Evolutionary conservation across 1,139 yeast genomes (phyloP).

Genomic region (Candida labiduridarum): DNA sequence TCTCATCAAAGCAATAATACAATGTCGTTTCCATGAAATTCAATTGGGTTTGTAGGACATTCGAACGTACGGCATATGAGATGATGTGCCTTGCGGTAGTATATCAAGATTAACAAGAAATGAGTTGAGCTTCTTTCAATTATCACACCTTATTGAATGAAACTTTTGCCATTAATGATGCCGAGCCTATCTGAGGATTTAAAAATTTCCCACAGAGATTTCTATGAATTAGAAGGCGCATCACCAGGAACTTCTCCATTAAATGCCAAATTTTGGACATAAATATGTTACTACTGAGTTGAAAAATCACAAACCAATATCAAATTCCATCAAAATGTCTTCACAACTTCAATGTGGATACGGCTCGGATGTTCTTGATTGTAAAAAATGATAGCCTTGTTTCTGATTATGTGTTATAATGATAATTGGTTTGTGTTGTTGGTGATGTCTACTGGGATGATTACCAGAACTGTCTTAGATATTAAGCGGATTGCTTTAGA

Average conservation of each 20-base stretch:
- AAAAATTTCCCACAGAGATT: slow-evolving; percentile 58
- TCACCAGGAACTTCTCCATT: slow-evolving; percentile 58
- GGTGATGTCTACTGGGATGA: slow-evolving; percentile 16
- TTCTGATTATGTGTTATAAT: slow-evolving; percentile 15
- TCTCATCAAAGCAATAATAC: too few species aligned
- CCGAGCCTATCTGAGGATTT: slow-evolving; percentile 56
- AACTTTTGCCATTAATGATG: slow-evolving; percentile 49
- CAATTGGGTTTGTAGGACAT: too few species aligned
- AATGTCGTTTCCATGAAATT: too few species aligned
- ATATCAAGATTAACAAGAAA: too few species aligned
- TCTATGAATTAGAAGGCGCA: slow-evolving; percentile 42
- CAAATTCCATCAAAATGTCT: slow-evolving; percentile 49
- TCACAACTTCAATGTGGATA: slow-evolving; percentile 50
- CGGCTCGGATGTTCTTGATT: slow-evolving; percentile 52
- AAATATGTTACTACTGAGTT: slow-evolving; percentile 35
- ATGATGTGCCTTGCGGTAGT: too few species aligned
- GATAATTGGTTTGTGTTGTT: slow-evolving; percentile 44
- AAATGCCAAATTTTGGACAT: slow-evolving; percentile 65
- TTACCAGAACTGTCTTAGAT: slow-evolving; percentile 14
- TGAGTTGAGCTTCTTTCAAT: too few species aligned
- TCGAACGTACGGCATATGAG: too few species aligned
- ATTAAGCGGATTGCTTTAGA: background rate
- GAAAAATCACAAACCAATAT: slow-evolving; percentile 35
- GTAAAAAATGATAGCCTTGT: slow-evolving; percentile 35
- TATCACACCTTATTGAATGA: slow-evolving; percentile 56